Base-by-base conservation (phyloP, 2,329 filamentous ascomycete genomes). In the Verticillium isaacii region DNA sequence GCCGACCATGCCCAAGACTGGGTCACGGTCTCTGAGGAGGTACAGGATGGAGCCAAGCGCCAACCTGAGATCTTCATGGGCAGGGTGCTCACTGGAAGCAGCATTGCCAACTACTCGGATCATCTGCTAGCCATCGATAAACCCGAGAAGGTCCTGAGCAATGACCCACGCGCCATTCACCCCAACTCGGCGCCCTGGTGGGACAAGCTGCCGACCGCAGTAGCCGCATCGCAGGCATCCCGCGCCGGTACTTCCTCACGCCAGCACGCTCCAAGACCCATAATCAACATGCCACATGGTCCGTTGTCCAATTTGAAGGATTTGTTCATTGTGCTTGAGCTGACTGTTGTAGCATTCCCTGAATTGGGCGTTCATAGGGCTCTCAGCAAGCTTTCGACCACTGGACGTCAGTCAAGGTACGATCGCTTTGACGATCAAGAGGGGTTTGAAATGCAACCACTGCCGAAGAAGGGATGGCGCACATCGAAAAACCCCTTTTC, bases 91-190 rank as follows among this genome's bases (percentile, higher is more conserved):
- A 63, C 59, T 52, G 64, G 64, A n/a, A 66, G 64, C 61, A 66
- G 64, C 57, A 63, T 66, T 11, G 64, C 64, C 32, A 63, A 66
- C 14, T 62, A 63, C 41, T 66, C 64, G 29, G 64, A 66, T 17
- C 37, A 37, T 19, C 39, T 62, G 7, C 37, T 65, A 2, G 25
- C 57, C 32, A 34, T n/a, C 19, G 52, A 60, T 8, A 58, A 59
- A 32, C 32, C 41, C 5, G 25, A 60, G 14, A 36, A n/a, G 17
- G 32, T 37, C 7, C 34, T 25, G 2, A 29, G 19, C 19, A 25
- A 52, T 23, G 50, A 39, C 36, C 29, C 29, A 7, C 39, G 11
- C 60, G 58, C 9, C 23, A 41, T 50, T 23, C 32, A 34, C 59
- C 57, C 2, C 25, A 58, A 39, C 41, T 57, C 23, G 7, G 23